phyloP scores from a whole-genome alignment of 495 filamentous ascomycete genomes.

The Annulohypoxylon maeteangense region DNA sequence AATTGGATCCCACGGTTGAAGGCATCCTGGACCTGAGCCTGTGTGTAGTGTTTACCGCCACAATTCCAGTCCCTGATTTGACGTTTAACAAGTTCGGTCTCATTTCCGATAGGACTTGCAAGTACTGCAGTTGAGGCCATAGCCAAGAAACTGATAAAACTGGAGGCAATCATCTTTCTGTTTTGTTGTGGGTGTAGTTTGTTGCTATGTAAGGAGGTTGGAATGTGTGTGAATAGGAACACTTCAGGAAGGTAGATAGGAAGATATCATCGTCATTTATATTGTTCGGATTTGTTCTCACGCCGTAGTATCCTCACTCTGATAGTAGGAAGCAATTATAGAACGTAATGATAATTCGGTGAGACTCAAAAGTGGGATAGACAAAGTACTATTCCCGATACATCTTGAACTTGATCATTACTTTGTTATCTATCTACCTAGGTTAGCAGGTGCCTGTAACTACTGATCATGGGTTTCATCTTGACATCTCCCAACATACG shows the following conservation, averaged over 20 bases:
- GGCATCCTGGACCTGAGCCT: not conserved
- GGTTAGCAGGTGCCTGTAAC: no score
- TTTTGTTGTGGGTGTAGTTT: not conserved
- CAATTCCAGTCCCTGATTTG: not conserved
- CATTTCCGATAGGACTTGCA: not conserved
- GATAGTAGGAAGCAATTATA: not conserved
- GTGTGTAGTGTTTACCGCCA: not conserved
- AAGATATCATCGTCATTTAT: not conserved
- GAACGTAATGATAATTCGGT: not conserved
- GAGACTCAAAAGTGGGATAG: not conserved
- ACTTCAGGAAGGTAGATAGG: not conserved
- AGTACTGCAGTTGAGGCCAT: not conserved
- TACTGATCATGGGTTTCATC: no score
- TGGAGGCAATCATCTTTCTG: not conserved
- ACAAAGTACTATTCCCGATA: not conserved
- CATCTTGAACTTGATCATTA: not conserved
- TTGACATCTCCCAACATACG: no score
- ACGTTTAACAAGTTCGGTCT: not conserved
- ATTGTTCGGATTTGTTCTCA: not conserved
- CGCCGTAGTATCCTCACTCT: not conserved
- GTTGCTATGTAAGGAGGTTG: not conserved
- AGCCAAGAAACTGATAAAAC: not conserved
- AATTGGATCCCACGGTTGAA: not conserved
- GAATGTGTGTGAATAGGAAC: not conserved
- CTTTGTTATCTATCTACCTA: not conserved